These are phyloP conservation scores for Pseudonitzschia pungens DNA, from an alignment of 108 stramenopile species.

Conservation along the genomic window DNA sequence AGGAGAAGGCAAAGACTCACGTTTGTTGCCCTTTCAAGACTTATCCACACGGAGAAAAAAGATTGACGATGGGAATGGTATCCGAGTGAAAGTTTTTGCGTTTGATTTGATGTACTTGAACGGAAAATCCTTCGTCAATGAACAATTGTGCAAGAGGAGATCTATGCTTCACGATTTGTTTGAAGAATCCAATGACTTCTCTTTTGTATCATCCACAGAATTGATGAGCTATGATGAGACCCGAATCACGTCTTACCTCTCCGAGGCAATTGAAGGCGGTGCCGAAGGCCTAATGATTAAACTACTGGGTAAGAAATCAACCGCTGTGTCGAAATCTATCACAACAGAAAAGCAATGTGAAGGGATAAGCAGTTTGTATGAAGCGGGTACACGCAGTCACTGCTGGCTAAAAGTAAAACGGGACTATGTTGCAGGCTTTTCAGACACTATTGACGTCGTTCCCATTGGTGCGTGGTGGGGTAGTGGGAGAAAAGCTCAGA, in stretches of 20 bases:
- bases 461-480: constrained; percentile 89
- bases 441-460: constrained; percentile 90
- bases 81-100: constrained; percentile 73
- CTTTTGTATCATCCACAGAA: constrained; percentile 32
- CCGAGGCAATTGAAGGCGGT: constrained; percentile 63
- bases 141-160: constrained; percentile 56
- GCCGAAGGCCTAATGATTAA: constrained; percentile 92
- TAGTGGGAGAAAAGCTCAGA: constrained; percentile 66
- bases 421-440: constrained; percentile 81
- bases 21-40: constrained; percentile 83
- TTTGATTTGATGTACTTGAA: constrained; percentile 89
- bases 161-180: constrained; percentile 47
- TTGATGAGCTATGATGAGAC: constrained; percentile 49
- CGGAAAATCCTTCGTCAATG: constrained; percentile 61
- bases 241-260: constrained; percentile 42
- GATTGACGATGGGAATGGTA: constrained; percentile 53
- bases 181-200: constrained; percentile 57
- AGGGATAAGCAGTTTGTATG: constrained; percentile 26
- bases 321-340: constrained; percentile 20
- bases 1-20: constrained; percentile 34
- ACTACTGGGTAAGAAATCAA: constrained; percentile 29
- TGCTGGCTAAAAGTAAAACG: constrained; percentile 91
- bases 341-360: not conserved
- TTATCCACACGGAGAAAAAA: constrained; percentile 49
- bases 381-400: constrained; percentile 45